These are phyloP conservation scores for Aspergillus caelatus DNA, from an alignment of 2,329 filamentous ascomycete genomes.

Conservation along the genomic window DNA sequence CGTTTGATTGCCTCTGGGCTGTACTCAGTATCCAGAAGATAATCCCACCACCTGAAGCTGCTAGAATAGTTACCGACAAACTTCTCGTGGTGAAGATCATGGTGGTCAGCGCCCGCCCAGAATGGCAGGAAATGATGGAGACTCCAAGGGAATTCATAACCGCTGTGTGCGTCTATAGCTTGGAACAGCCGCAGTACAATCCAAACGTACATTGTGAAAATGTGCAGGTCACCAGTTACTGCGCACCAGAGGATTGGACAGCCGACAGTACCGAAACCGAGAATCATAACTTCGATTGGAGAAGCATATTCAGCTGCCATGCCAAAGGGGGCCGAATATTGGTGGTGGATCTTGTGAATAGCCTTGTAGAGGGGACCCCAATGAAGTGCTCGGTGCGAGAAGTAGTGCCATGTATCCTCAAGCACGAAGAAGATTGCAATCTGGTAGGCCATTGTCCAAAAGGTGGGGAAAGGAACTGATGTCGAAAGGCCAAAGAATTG, in stretches of 20 bases:
- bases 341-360: slow-evolving; percentile 99
- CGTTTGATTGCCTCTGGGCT: slow-evolving; percentile 83
- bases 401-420: slow-evolving; percentile 99
- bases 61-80: slow-evolving; percentile 98
- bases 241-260: slow-evolving; percentile 81
- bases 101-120: slow-evolving; percentile 96
- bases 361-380: slow-evolving; percentile 93
- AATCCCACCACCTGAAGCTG: slow-evolving; percentile 99
- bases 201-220: slow-evolving; percentile 98
- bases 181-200: slow-evolving; percentile 92
- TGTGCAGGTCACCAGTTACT: slow-evolving; percentile 83
- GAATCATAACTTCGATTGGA: slow-evolving; percentile 93
- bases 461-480: slow-evolving; percentile 82
- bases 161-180: slow-evolving; percentile 95
- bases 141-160: slow-evolving; percentile 98
- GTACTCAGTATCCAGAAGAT: slow-evolving; percentile 87
- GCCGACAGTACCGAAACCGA: slow-evolving; percentile 84
- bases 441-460: slow-evolving; percentile 86
- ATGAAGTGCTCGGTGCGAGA: slow-evolving; percentile 89
- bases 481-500: slow-evolving; percentile 89
- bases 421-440: slow-evolving; percentile 92
- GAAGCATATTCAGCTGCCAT: slow-evolving; percentile 97
- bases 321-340: slow-evolving; percentile 96
- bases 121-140: slow-evolving; percentile 94
- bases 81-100: slow-evolving; percentile 96